Conservation (phyloP, 805 yeast species). For the Candida lessepsii region DNA sequence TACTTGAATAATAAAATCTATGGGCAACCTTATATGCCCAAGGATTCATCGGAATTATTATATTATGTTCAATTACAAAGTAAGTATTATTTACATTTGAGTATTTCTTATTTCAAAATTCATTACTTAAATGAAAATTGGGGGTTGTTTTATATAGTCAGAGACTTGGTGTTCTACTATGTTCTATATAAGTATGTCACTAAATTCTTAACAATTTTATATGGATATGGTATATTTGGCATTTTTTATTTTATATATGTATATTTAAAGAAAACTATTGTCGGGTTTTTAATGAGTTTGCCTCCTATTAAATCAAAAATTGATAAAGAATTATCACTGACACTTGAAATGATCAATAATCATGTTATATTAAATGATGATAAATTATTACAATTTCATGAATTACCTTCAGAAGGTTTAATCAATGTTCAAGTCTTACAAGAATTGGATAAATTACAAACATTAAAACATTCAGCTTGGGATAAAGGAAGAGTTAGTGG, state of each 20-base stretch:
- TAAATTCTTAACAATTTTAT: conserved; percentile 13
- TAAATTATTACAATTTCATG: conserved; percentile 40
- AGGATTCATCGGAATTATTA: conserved; percentile 3
- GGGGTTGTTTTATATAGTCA: conserved; percentile 15
- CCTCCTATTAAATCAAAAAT: conserved; percentile 59
- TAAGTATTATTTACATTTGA: neutral
- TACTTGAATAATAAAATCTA: conserved; percentile 1
- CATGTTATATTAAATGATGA: conserved; percentile 57
- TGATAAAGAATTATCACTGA: conserved; percentile 54
- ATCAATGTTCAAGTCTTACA: conserved; percentile 42
- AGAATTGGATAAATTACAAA: conserved; percentile 50
- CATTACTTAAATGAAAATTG: conserved; percentile 11
- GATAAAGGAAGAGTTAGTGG: conserved; percentile 84
- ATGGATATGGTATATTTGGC: conserved; percentile 43
- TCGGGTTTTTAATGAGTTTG: conserved; percentile 36
- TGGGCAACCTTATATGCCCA: conserved; percentile 10
- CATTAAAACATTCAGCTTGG: conserved; percentile 74
- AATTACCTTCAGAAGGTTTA: conserved; percentile 63
- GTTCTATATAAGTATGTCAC: conserved; percentile 12
- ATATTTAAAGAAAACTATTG: conserved; percentile 18
- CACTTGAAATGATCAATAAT: conserved; percentile 50
- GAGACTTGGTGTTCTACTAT: conserved; percentile 23
- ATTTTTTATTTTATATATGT: conserved; percentile 19
- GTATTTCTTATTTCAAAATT: neutral
- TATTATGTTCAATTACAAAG: neutral